Evolutionary conservation across 108 stramenopile genomes (phyloP).

Genomic region (Pseudonitzschia multistriata): DNA sequence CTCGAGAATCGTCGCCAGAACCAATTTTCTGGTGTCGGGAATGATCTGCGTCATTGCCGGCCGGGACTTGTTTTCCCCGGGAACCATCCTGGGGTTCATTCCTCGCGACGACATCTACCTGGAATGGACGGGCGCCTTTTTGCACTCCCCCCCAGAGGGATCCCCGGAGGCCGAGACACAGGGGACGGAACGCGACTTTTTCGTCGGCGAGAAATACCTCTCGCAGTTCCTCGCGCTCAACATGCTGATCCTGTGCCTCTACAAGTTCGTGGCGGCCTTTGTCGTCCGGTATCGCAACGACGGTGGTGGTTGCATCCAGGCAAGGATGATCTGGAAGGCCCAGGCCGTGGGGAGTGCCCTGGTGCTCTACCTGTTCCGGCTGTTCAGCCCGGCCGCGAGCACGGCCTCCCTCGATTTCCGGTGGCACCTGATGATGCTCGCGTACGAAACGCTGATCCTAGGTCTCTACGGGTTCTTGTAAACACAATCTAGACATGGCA

Average conservation of each 20-base stretch:
- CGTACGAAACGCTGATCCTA: constrained; percentile 83
- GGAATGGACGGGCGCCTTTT: constrained; percentile 83
- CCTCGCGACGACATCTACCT: constrained; percentile 89
- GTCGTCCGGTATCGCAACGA: constrained; percentile 57
- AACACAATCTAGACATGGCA: neutral
- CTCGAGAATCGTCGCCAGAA: constrained; percentile 71
- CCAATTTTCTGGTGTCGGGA: constrained; percentile 59
- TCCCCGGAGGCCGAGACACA: constrained; percentile 68
- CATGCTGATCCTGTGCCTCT: constrained; percentile 56
- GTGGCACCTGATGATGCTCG: constrained; percentile 84
- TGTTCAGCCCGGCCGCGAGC: constrained; percentile 68
- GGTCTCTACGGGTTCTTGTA: constrained; percentile 36
- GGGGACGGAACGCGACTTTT: constrained; percentile 64
- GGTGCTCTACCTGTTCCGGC: constrained; percentile 62
- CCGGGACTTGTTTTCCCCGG: constrained; percentile 80
- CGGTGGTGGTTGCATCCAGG: constrained; percentile 62
- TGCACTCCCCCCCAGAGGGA: constrained; percentile 85
- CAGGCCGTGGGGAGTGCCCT: constrained; percentile 59
- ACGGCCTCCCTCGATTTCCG: constrained; percentile 82
- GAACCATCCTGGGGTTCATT: constrained; percentile 62
- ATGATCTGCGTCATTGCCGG: constrained; percentile 55
- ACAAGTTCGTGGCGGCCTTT: constrained; percentile 64
- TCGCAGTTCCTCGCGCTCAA: constrained; percentile 70
- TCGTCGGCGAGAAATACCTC: constrained; percentile 77
- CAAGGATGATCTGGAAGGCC: constrained; percentile 79